Base-by-base conservation (phyloP, 306 rosid species). In the Trichosanthes truncata region DNA sequence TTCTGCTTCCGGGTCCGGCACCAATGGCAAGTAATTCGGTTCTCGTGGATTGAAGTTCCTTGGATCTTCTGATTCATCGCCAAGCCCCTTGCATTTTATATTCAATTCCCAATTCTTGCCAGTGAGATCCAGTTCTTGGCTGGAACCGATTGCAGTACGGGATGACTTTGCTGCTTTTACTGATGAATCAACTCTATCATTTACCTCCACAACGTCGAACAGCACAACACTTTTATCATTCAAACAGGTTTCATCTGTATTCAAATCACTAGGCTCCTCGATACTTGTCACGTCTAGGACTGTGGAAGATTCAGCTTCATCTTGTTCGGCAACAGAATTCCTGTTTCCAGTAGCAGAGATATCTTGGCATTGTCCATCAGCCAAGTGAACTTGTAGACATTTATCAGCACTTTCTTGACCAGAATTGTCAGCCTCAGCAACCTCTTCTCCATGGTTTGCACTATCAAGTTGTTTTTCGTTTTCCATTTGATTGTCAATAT, bases 1-100 rank as follows among this genome's bases (percentile, higher is more conserved):
- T 57, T 95, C 97, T 31, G 80, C 72, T 48, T 86, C 96, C 38
- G 88, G 88, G 1, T 90, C 96, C 2, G 91, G 86, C 73, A 84
- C 87, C 84, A 90, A 51, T 0, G 97, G 96, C 35, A 93, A 84
- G 84, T 81, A 95, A 83, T 95, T 95, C 3, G 97, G 99, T 26
- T 83, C 94, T 82, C 82, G 53, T 9, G 97, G 97, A 82, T 89
- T 89, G 89, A 90, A 89, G 35, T 84, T 73, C 49, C 88, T 81
- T 82, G 76, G 77, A 38, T 87, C 96, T 38, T 92, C 91, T 26
- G 84, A 84, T n/a, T 91, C 91, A 49, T 88, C 59, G 60, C 40
- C 68, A 0, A 14, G 36, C 51, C 83, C 87, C 83, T 72, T 92
- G 78, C 78, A 45, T 49, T 83, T 87, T 40, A 62, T 80, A 41